A percentile compares a stretch with the other conserved stretches of the same genome.
Evolutionary conservation across 805 yeast genomes (phyloP).

Genomic region (Debaryomyces prosopidis): DNA sequence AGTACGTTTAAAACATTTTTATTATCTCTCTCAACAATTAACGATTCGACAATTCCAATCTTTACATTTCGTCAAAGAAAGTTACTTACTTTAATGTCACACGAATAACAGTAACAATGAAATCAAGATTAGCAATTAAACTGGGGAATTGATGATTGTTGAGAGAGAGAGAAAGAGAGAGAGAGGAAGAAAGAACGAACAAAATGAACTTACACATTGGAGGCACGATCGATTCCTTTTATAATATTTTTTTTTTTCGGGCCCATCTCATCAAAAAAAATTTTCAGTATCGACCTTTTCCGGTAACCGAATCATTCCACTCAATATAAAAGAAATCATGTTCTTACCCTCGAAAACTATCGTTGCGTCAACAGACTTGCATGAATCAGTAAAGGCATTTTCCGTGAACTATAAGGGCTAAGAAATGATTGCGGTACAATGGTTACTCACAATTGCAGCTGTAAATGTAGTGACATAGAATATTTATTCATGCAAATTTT

Average conservation of each 20-base stretch:
- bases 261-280: conserved; percentile 3
- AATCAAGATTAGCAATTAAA: conserved; percentile 15
- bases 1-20: not conserved
- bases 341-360: not conserved
- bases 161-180: conserved; percentile 43
- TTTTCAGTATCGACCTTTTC: conserved; percentile 1
- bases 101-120: conserved; percentile 3
- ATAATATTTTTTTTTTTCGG: conserved; percentile 2
- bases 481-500: no score
- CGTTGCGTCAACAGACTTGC: conserved; percentile 4
- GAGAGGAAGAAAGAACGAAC: conserved; percentile 21
- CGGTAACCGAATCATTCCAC: not conserved
- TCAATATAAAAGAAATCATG: not conserved
- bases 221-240: conserved; percentile 2
- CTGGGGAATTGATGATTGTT: conserved; percentile 31
- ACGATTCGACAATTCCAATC: conserved; percentile 5
- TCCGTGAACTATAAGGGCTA: no score
- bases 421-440: no score
- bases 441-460: no score
- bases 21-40: conserved; percentile 12
- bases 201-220: not conserved
- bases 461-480: no score
- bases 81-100: conserved; percentile 8
- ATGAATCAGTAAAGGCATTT: not conserved
- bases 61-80: not conserved